Base-by-base conservation (phyloP, 1,139 yeast species). In the Taphrina populina region DNA sequence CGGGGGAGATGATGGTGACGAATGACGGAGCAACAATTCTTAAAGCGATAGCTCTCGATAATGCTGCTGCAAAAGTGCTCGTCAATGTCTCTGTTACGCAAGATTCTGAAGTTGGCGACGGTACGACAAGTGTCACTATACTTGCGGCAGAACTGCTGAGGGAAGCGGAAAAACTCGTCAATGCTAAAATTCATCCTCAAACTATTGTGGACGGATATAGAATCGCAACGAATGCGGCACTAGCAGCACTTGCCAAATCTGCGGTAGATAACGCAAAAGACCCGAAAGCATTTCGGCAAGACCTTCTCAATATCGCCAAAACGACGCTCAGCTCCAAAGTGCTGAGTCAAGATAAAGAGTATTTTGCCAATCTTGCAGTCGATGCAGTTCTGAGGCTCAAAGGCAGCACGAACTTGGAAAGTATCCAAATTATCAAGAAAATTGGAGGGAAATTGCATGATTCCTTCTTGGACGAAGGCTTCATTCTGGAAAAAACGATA, bases 41-140 rank as follows among this genome's bases (percentile, higher is more conserved):
- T 64, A 90, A 92, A 67, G 79, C 95, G 1, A 92, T 92, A 65
- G 97, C 98, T 7, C 81, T 92, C 65, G 96, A 90, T 67, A 92
- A 94, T 65, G 98, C 98, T 11, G 98, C 98, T 2, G 99, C 98
- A 32, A 92, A 92, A 69, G 98, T 94, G 7, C 76, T 92, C 65
- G 98, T 94, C 33, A 92, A 92, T 69, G 85, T 92, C 61, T 84
- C 96, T 55, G 92, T 92, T 71, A 97, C 92, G 34, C 99, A 92
- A 75, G 99, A 92, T 68, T 96, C 92, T 69, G 97, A 92, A 70
- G 95, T 92, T 66, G 98, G 99, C 57, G 99, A 92, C 70, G 99
- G 99, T 63, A 92, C 99, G 44, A 92, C 99, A 0, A 87, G 96
- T n/a, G 99, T 92, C 30, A 88, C 97, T 0, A 96, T 92, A 11